These are phyloP conservation scores for Metschnikowia kunwiensis DNA, from an alignment of 805 yeast species.

Conservation along the genomic window DNA sequence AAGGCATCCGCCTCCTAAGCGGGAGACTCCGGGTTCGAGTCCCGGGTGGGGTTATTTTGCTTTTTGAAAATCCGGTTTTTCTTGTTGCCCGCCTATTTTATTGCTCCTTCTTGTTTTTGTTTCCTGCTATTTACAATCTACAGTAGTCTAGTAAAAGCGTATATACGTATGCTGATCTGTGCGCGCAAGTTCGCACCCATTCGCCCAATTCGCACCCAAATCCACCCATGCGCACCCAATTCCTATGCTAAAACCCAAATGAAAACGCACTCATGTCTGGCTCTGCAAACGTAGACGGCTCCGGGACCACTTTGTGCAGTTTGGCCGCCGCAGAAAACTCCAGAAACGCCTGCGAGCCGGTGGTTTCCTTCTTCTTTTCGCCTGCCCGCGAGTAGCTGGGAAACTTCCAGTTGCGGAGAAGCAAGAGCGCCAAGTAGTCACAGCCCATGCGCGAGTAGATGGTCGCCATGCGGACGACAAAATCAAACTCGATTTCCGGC, in stretches of 20 bases:
- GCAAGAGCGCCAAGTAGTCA: slow-evolving; percentile 64
- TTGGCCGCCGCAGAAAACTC: slow-evolving; percentile 14
- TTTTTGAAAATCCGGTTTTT: not conserved
- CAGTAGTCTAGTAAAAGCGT: too few relatives aligned
- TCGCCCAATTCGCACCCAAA: too few relatives aligned
- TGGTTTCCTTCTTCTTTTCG: slow-evolving; percentile 2
- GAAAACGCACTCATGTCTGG: slow-evolving; percentile 76
- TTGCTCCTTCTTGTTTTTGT: not conserved
- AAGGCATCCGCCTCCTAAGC: slow-evolving; percentile 48
- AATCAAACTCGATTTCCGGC: slow-evolving; percentile 52
- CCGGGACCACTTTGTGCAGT: slow-evolving; percentile 27
- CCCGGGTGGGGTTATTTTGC: slow-evolving; percentile 33
- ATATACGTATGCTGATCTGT: too few relatives aligned
- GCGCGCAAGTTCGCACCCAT: too few relatives aligned
- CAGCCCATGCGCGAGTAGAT: slow-evolving; percentile 90
- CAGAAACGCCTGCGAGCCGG: slow-evolving; percentile 11
- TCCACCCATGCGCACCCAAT: too few relatives aligned
- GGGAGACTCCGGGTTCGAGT: slow-evolving; percentile 40
- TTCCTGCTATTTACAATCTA: not conserved
- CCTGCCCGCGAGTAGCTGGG: slow-evolving; percentile 13
- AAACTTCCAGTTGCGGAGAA: slow-evolving; percentile 70
- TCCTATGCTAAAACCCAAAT: slow-evolving; percentile 39
- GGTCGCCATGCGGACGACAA: slow-evolving; percentile 58
- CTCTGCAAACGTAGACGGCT: slow-evolving; percentile 57
- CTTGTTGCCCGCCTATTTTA: not conserved